These are phyloP conservation scores for Porpolomopsis calyptriformis DNA, from an alignment of 768 basidiomycete species.

Conservation along the genomic window DNA sequence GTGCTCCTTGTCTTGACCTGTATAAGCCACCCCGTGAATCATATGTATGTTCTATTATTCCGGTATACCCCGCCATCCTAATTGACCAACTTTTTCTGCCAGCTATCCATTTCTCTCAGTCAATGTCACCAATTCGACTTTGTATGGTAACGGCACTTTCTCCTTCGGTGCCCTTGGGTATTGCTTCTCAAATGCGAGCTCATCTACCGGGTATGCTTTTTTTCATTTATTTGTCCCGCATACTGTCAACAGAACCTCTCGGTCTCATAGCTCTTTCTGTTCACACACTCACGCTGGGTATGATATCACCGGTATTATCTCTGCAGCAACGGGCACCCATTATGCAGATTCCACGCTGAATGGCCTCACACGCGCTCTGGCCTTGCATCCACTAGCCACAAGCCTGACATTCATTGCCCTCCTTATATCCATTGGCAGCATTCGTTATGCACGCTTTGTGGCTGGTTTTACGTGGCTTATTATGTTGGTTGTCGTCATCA, in stretches of 20 bases:
- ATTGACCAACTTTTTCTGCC: neutral
- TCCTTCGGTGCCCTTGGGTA: slow-evolving; percentile 13
- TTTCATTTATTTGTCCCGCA: neutral
- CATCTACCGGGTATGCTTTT: neutral
- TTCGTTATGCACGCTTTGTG: slow-evolving; percentile 11
- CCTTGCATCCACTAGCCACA: slow-evolving; percentile 47
- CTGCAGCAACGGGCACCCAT: slow-evolving; percentile 9
- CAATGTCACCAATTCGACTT: slow-evolving; percentile 6
- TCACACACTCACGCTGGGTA: slow-evolving; percentile 12
- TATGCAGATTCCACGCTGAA: slow-evolving; percentile 30
- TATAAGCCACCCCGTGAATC: slow-evolving; percentile 12
- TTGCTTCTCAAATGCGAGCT: slow-evolving; percentile 7
- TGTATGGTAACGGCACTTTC: slow-evolving; percentile 1
- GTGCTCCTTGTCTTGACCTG: slow-evolving; percentile 11
- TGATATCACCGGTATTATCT: slow-evolving; percentile 10
- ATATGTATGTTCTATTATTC: slow-evolving; percentile 2
- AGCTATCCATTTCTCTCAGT: slow-evolving; percentile 12
- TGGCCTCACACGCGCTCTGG: slow-evolving; percentile 41
- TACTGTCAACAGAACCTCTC: neutral
- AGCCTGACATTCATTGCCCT: slow-evolving; percentile 36
- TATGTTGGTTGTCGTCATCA: slow-evolving; percentile 8
- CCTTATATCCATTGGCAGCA: slow-evolving; percentile 37
- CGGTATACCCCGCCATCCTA: neutral
- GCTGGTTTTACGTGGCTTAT: slow-evolving; percentile 13
- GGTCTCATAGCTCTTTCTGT: slow-evolving; percentile 2